A percentile compares a stretch with the other conserved stretches of the same genome.
Evolutionary conservation across 768 basidiomycete species (phyloP).

Genomic region (Trametes meyenii): DNA sequence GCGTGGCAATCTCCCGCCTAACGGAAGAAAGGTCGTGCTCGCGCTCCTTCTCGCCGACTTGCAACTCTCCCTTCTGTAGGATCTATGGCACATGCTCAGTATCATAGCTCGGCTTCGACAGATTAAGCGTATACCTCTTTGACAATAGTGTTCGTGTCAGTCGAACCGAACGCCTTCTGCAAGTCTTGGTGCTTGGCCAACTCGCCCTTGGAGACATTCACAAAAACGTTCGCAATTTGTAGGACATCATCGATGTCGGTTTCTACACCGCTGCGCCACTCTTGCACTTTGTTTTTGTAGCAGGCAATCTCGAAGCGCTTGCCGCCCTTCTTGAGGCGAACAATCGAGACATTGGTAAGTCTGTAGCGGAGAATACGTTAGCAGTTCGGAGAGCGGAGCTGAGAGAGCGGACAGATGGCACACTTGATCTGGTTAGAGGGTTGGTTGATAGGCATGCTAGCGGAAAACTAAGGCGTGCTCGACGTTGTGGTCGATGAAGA

Average conservation of each 20-base stretch:
- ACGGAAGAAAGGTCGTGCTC: slow-evolving; percentile 85
- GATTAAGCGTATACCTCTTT: slow-evolving; percentile 61
- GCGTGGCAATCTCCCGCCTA: slow-evolving; percentile 87
- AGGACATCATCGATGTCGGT: slow-evolving; percentile 93
- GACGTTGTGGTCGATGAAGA: not conserved
- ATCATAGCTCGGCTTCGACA: not conserved
- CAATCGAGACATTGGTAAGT: slow-evolving; percentile 95
- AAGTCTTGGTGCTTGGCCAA: slow-evolving; percentile 88
- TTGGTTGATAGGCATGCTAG: slow-evolving; percentile 64
- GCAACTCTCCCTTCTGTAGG: slow-evolving; percentile 92
- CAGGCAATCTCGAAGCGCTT: slow-evolving; percentile 99
- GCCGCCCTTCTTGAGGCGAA: slow-evolving; percentile 94
- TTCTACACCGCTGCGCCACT: slow-evolving; percentile 93
- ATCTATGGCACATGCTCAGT: slow-evolving; percentile 54
- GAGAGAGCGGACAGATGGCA: slow-evolving; percentile 9
- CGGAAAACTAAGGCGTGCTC: not conserved
- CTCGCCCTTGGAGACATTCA: slow-evolving; percentile 96
- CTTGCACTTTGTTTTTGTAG: slow-evolving; percentile 99
- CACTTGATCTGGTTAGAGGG: slow-evolving; percentile 92
- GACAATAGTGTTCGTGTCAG: slow-evolving; percentile 69
- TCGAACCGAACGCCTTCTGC: slow-evolving; percentile 87
- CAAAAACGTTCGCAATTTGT: slow-evolving; percentile 95
- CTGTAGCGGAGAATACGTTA: slow-evolving; percentile 43
- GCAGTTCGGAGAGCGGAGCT: slow-evolving; percentile 15
- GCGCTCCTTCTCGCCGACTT: slow-evolving; percentile 96